These are phyloP conservation scores for Diaporthe capsici DNA, from an alignment of 2,329 filamentous ascomycete species.

Conservation along the genomic window DNA sequence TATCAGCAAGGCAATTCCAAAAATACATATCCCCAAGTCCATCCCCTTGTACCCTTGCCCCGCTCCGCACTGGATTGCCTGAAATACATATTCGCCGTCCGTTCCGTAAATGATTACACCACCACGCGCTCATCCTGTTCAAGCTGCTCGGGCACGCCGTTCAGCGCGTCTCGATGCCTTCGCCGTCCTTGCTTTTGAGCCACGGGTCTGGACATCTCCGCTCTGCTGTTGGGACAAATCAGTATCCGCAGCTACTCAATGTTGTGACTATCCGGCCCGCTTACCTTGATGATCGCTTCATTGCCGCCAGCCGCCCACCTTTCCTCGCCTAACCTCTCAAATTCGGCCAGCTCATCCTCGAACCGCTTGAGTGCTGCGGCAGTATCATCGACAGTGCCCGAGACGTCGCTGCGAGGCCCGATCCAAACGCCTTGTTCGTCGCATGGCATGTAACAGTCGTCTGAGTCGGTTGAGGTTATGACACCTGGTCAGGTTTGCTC, in stretches of 20 bases:
- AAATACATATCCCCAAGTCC: background rate
- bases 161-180: slow-evolving; percentile 11
- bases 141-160: slow-evolving; percentile 2
- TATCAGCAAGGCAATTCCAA: background rate
- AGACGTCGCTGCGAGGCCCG: slow-evolving; percentile 3
- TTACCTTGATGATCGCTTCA: background rate
- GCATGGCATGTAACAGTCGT: slow-evolving; percentile 30
- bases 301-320: background rate
- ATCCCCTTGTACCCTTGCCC: background rate
- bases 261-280: background rate
- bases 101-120: too few species aligned
- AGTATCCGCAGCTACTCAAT: background rate
- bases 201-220: background rate
- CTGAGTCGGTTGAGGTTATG: background rate
- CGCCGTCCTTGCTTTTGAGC: background rate
- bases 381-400: background rate
- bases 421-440: slow-evolving; percentile 31
- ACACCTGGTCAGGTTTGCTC: background rate
- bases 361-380: slow-evolving; percentile 15
- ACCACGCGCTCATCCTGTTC: background rate
- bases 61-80: too few species aligned
- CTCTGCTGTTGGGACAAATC: background rate
- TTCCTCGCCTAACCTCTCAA: slow-evolving; percentile 9
- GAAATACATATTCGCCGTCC: too few species aligned
- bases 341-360: slow-evolving; percentile 20